Conservation (phyloP, 108 stramenopile genomes). For the Stephanodiscus triporus region DNA sequence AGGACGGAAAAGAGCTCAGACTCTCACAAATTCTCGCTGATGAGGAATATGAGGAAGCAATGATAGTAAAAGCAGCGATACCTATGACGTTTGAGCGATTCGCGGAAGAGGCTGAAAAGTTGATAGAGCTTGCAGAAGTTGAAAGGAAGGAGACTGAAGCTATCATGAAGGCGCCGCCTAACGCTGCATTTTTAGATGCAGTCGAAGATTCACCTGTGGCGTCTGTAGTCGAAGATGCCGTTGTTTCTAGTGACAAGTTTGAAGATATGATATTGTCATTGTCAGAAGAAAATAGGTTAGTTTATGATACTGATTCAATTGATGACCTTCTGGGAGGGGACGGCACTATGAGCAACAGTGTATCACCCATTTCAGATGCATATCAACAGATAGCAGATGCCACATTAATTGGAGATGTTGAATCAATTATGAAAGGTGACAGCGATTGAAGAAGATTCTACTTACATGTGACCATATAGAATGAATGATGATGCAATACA, state of each 20-base stretch:
- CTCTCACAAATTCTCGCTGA: slow-evolving; percentile 67
- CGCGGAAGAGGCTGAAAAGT: slow-evolving; percentile 62
- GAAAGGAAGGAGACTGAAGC: slow-evolving; percentile 85
- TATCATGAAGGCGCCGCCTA: slow-evolving; percentile 77
- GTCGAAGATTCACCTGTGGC: slow-evolving; percentile 15
- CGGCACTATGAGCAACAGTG: background rate
- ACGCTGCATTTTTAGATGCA: slow-evolving; percentile 52
- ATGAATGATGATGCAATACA: background rate
- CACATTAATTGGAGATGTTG: background rate
- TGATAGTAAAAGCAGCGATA: slow-evolving; percentile 29
- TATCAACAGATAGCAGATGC: background rate
- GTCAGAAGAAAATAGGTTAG: background rate
- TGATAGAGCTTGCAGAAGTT: slow-evolving; percentile 58
- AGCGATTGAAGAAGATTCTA: background rate
- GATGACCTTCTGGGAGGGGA: slow-evolving; percentile 20
- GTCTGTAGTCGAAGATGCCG: slow-evolving; percentile 5
- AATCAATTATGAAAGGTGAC: background rate
- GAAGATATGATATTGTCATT: slow-evolving; percentile 20
- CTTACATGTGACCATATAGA: background rate
- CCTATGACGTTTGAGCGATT: slow-evolving; percentile 69
- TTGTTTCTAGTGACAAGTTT: slow-evolving; percentile 16
- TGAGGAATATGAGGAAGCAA: slow-evolving; percentile 59
- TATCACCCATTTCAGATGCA: background rate
- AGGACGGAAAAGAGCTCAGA: slow-evolving; percentile 61
- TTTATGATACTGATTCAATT: background rate